A percentile compares a stretch with the other conserved stretches of the same genome.
Conservation (phyloP, 768 basidiomycete species). For the Gautieria morchelliformis region DNA sequence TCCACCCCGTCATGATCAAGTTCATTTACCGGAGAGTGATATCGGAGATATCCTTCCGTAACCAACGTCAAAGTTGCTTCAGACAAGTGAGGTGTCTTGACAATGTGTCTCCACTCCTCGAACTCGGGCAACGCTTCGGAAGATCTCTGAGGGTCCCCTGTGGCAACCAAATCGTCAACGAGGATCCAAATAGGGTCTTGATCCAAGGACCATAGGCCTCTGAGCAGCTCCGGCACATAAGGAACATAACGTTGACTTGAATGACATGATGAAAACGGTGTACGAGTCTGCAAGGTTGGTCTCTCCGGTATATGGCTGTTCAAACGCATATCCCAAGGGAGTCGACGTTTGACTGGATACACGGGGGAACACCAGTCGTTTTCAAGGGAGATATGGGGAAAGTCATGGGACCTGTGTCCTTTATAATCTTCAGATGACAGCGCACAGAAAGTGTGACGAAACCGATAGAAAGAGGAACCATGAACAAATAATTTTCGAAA, state of each 20-base stretch:
- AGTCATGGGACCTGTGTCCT: too few relatives aligned
- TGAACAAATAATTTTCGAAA: not conserved
- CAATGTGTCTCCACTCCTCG: not conserved
- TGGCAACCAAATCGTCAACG: not conserved
- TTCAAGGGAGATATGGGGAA: too few relatives aligned
- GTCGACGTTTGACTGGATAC: not conserved
- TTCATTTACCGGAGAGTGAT: not conserved
- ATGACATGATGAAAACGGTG: not conserved
- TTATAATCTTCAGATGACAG: not conserved
- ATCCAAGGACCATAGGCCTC: conserved; percentile 1
- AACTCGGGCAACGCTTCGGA: conserved; percentile 1
- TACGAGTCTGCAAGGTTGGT: not conserved
- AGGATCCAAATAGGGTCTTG: conserved; percentile 1
- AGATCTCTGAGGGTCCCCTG: not conserved
- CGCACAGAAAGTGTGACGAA: not conserved
- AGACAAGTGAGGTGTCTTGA: not conserved
- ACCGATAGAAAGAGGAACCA: not conserved
- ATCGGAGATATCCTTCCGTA: not conserved
- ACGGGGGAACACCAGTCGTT: not conserved
- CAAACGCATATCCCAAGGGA: not conserved
- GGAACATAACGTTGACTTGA: not conserved
- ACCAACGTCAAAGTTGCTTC: not conserved
- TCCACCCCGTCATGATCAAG: not conserved
- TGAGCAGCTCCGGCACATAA: conserved; percentile 1
- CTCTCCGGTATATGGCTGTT: not conserved